Evolutionary conservation across 139 green algal genomes (phyloP).

Genomic region (Microglena sp.): DNA sequence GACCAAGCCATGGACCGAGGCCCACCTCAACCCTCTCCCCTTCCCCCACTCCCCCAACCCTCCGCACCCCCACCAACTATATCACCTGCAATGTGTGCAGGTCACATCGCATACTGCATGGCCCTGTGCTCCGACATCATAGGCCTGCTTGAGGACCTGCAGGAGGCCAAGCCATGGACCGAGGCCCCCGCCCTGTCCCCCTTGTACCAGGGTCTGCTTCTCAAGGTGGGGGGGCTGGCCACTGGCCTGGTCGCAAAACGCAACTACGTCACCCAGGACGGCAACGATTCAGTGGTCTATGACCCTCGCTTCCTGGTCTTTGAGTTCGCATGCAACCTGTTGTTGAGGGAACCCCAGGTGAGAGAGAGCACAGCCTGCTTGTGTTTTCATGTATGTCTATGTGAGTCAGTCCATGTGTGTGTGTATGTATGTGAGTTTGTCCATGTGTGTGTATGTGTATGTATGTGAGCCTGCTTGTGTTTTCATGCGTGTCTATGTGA

Average conservation of each 20-base stretch:
- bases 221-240: background rate
- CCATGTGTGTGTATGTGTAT: background rate
- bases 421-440: background rate
- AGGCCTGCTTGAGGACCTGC: too few species aligned
- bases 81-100: background rate
- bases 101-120: too few species aligned
- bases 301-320: constrained; percentile 27
- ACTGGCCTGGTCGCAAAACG: background rate
- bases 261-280: background rate
- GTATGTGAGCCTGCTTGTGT: too few species aligned
- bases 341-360: too few species aligned
- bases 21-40: background rate
- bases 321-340: too few species aligned
- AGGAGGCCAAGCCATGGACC: too few species aligned
- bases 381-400: background rate
- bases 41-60: too few species aligned
- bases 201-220: background rate
- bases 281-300: constrained; percentile 2
- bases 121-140: too few species aligned
- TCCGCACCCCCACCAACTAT: background rate
- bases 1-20: background rate
- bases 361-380: background rate
- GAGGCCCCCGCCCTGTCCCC: too few species aligned
- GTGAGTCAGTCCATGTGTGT: background rate
- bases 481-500: too few species aligned